Percentiles rank a stretch among this genome's conserved stretches.
These are phyloP conservation scores for Dentipellis sp. DNA, from an alignment of 768 basidiomycete species.

Conservation along the genomic window DNA sequence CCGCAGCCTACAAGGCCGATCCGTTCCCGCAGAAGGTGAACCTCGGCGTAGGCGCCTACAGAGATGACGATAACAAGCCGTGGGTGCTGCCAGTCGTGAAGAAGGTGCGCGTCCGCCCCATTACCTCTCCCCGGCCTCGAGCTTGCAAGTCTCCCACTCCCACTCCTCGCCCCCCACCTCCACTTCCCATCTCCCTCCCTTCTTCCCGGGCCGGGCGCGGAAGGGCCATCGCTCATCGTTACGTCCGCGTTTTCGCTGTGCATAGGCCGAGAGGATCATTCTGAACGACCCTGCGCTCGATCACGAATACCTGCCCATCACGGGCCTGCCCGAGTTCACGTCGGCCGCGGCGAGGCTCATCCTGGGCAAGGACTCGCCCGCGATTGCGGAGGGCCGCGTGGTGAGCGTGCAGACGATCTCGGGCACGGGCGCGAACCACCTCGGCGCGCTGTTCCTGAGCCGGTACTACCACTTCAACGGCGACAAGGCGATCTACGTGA, in stretches of 20 bases:
- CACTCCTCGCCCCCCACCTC: neutral
- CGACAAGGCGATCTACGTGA: slow-evolving; percentile 68
- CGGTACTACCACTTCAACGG: slow-evolving; percentile 69
- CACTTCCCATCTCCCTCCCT: neutral
- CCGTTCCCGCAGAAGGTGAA: slow-evolving; percentile 73
- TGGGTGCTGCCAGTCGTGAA: slow-evolving; percentile 91
- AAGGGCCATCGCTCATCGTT: neutral
- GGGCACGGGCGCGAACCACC: slow-evolving; percentile 93
- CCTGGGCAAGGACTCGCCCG: slow-evolving; percentile 62
- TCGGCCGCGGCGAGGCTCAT: slow-evolving; percentile 76
- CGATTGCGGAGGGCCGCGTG: slow-evolving; percentile 61
- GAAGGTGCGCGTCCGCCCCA: slow-evolving; percentile 41
- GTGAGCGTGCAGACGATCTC: slow-evolving; percentile 89
- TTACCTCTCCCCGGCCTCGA: neutral
- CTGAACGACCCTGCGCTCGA: slow-evolving; percentile 66
- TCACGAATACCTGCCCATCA: slow-evolving; percentile 90
- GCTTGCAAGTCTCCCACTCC: neutral
- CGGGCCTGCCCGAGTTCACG: slow-evolving; percentile 78
- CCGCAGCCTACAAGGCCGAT: slow-evolving; percentile 83
- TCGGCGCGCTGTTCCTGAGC: slow-evolving; percentile 81
- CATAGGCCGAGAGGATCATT: slow-evolving; percentile 64
- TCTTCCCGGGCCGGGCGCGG: neutral
- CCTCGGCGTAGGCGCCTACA: slow-evolving; percentile 88
- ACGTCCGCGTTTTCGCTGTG: neutral
- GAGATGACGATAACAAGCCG: slow-evolving; percentile 79